Evolutionary conservation across 768 basidiomycete species (phyloP).

Genomic region (Krasilnikovozyma curviuscula): DNA sequence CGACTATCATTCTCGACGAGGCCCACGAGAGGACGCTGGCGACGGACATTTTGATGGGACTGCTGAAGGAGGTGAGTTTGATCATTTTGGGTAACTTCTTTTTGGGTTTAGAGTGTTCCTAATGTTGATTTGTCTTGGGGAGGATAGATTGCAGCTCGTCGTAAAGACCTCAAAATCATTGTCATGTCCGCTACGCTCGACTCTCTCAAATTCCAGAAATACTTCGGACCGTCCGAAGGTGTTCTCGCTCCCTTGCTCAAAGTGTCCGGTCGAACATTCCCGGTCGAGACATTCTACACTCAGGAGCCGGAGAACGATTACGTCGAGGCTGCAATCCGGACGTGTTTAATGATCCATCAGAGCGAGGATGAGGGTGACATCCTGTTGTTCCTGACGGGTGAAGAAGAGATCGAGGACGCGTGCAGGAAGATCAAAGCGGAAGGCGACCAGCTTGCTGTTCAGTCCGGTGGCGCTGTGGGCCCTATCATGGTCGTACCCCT

Average conservation of each 20-base stretch:
- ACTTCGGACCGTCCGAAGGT: constrained; percentile 41
- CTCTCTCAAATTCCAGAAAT: constrained; percentile 88
- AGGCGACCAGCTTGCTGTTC: constrained; percentile 52
- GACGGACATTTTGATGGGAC: constrained; percentile 95
- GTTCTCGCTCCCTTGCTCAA: constrained; percentile 60
- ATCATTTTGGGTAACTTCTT: background rate
- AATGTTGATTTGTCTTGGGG: background rate
- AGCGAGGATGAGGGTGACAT: constrained; percentile 87
- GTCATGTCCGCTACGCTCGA: constrained; percentile 98
- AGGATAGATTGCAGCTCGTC: constrained; percentile 43
- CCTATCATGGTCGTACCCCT: constrained; percentile 78
- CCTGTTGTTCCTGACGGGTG: constrained; percentile 86
- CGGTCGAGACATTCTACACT: constrained; percentile 44
- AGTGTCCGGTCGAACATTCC: constrained; percentile 73
- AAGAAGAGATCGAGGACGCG: constrained; percentile 93
- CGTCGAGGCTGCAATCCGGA: constrained; percentile 87
- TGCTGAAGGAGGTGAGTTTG: constrained; percentile 46
- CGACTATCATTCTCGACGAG: constrained; percentile 95
- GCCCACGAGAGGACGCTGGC: constrained; percentile 95
- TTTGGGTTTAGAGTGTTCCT: background rate
- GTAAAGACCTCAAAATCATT: constrained; percentile 83
- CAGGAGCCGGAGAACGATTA: constrained; percentile 88
- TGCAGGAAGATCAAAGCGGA: constrained; percentile 84
- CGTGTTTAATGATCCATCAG: constrained; percentile 90
- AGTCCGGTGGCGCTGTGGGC: constrained; percentile 40